phyloP scores from a whole-genome alignment of 2,329 filamentous ascomycete genomes.

The Aaosphaeria arxii region DNA sequence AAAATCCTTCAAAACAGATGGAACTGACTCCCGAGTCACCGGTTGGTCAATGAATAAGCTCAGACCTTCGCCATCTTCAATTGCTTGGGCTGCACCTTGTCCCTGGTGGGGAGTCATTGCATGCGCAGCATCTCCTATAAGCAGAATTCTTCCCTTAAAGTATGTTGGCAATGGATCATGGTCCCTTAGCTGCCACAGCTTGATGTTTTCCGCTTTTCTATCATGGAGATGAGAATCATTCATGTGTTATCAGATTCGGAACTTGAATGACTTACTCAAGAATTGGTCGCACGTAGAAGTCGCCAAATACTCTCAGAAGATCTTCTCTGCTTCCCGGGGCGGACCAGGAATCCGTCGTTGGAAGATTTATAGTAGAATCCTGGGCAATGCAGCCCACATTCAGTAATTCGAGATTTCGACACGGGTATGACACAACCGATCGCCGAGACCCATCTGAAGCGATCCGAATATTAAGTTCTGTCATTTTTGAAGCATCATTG shows the following conservation, averaged over 20 bases:
- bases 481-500: constrained; percentile 1
- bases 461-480: neutral
- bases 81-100: constrained; percentile 53
- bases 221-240: neutral
- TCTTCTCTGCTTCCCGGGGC: neutral
- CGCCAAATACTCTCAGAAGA: constrained; percentile 14
- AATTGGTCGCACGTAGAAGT: constrained; percentile 30
- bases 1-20: neutral
- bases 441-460: constrained; percentile 3
- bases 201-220: constrained; percentile 4
- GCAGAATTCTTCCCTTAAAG: constrained; percentile 42
- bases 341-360: neutral
- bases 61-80: constrained; percentile 54
- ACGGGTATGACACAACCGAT: constrained; percentile 3
- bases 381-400: neutral
- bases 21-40: constrained; percentile 1
- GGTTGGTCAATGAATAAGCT: constrained; percentile 1
- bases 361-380: neutral
- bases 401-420: constrained; percentile 1
- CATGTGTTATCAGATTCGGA: neutral
- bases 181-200: constrained; percentile 6
- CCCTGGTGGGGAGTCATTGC: constrained; percentile 52
- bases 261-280: neutral
- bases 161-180: constrained; percentile 7
- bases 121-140: constrained; percentile 57